Evolutionary conservation across 805 yeast species (phyloP), one percentile per base, ranked within the genome.

Genomic region (Kodamaea nitidulidarum): DNA sequence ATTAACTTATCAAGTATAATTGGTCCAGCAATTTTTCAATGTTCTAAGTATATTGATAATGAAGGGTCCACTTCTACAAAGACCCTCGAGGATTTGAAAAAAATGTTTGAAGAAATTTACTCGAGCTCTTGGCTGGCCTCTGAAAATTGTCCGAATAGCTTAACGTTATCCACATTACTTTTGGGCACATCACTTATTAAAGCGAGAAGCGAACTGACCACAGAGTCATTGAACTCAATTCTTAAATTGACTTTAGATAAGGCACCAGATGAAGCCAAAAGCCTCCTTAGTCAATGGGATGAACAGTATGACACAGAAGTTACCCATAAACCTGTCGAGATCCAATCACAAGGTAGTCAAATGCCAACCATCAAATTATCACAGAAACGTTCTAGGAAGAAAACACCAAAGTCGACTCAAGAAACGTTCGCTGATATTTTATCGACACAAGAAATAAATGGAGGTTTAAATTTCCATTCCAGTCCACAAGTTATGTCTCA

Each of bases 1-100:
- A 46, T 46, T 11, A 11, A n/a, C 5, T 35, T 52, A 15, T 20
- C 38, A 3, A 51, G 55, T 29, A 30, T 44, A 15, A 39, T 45
- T 11, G 40, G 39, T 22, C 21, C 39, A 11, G 45, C 28, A 55
- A 51, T 16, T 43, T 45, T 32, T 45, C 39, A 31, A 58, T 51
- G 8, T 44, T 41, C 10, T 40, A 43, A 38, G 61, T 35, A n/a
- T 45, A 46, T 18, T 29, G 45, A 21, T 45, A 34, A 4, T 9
- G 36, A 43, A 6, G 25, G 31, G 7, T 31, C 24, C 7, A 30
- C 26, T 17, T 28, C 34, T 16, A 39, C 34, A 18, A 42, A 35
- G 30, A 30, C 37, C 24, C 36, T 44, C 7, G 42, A 38, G 29
- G 39, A 42, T 25, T 28, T 49, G 20, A 36, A 39, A 17, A 28